phyloP scores from a whole-genome alignment of 257 asterid species.

The Solanum appendiculatum region DNA sequence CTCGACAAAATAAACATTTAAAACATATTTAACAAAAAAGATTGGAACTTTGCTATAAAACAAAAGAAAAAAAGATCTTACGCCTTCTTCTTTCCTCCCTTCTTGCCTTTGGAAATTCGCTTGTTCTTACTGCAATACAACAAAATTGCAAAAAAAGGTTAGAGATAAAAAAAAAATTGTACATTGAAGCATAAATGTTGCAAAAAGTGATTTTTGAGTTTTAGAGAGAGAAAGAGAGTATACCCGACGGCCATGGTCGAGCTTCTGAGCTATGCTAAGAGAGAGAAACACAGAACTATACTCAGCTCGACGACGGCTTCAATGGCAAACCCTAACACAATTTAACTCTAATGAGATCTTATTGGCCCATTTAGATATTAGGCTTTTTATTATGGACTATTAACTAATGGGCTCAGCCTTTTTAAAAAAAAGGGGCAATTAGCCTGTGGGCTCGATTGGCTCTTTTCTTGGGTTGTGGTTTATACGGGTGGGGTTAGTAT shows the following conservation, averaged over 20 bases:
- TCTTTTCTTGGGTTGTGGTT: background rate
- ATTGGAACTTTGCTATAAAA: background rate
- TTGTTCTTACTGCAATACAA: background rate
- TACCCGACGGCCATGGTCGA: slow-evolving; percentile 85
- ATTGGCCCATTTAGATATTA: background rate
- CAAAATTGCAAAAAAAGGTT: background rate
- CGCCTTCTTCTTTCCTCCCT: background rate
- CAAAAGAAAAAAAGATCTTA: background rate
- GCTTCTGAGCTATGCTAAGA: slow-evolving; percentile 13
- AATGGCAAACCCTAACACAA: background rate
- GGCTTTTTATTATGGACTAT: background rate
- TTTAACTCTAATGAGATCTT: background rate
- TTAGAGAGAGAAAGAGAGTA: background rate
- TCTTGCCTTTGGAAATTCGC: background rate
- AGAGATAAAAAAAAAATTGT: background rate
- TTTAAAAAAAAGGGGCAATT: background rate
- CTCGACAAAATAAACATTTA: background rate
- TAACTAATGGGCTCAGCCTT: background rate
- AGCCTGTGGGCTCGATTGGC: background rate
- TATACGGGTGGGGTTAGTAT: background rate
- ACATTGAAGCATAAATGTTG: background rate
- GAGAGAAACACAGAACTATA: background rate
- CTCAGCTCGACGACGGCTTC: slow-evolving; percentile 4
- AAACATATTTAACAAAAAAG: background rate
- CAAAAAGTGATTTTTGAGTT: background rate